Percentiles rank a stretch among this genome's conserved stretches.
Evolutionary conservation across 495 filamentous ascomycete genomes (phyloP).

Genomic region (Cryomyces antarcticus): DNA sequence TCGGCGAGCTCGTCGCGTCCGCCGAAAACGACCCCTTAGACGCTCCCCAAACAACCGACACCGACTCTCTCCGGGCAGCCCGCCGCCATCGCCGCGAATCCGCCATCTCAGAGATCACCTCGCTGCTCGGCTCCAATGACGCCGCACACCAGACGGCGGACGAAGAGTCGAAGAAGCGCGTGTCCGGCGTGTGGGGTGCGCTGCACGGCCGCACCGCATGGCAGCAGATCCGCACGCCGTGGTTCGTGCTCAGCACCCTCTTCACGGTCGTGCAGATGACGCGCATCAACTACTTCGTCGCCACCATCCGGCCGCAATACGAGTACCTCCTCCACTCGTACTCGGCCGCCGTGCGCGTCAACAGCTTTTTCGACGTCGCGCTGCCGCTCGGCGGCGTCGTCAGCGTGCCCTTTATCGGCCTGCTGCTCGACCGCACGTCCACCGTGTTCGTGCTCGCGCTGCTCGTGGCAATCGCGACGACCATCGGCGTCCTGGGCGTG

Average conservation of each 20-base stretch:
- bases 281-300: constrained; percentile 94
- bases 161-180: constrained; percentile 37
- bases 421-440: constrained; percentile 55
- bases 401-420: constrained; percentile 73
- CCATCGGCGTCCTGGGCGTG: constrained; percentile 62
- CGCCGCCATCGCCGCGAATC: constrained; percentile 43
- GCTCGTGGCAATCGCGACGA: constrained; percentile 51
- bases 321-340: constrained; percentile 45
- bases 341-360: constrained; percentile 42
- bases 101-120: constrained; percentile 52
- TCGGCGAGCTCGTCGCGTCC: constrained; percentile 58
- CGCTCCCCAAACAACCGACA: constrained; percentile 12
- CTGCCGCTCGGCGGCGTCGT: constrained; percentile 72
- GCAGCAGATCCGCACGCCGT: constrained; percentile 60
- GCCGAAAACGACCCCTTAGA: constrained; percentile 32
- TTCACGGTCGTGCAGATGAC: constrained; percentile 89
- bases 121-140: constrained; percentile 41
- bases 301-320: constrained; percentile 76
- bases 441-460: constrained; percentile 55
- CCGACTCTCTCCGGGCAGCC: constrained; percentile 23
- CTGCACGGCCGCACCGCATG: constrained; percentile 56
- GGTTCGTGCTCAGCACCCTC: constrained; percentile 71
- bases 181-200: constrained; percentile 70
- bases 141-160: constrained; percentile 31
- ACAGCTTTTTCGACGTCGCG: constrained; percentile 73